A percentile compares a stretch with the other conserved stretches of the same genome.
Conservation (phyloP, 2,329 filamentous ascomycete species). For the Passalora sequoiae region DNA sequence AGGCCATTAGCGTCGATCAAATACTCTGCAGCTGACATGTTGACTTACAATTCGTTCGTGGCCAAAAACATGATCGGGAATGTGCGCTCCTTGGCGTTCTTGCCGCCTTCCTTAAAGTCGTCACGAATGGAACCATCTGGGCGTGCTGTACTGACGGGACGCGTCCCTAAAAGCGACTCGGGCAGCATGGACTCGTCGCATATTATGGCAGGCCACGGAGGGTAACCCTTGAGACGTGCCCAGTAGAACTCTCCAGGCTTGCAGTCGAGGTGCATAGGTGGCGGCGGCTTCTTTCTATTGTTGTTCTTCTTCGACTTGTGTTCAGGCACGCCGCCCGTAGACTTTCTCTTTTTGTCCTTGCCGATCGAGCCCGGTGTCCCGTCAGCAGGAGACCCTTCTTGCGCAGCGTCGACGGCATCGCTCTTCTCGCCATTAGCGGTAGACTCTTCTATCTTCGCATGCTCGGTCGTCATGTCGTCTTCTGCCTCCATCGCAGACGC, state of each 20-base stretch:
- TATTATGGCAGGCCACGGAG: constrained; percentile 89
- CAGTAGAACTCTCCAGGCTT: constrained; percentile 89
- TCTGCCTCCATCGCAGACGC: constrained; percentile 19
- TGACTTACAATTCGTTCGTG: constrained; percentile 93
- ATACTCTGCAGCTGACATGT: background rate
- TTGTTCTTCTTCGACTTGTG: constrained; percentile 74
- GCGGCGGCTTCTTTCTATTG: constrained; percentile 73
- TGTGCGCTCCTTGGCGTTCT: constrained; percentile 75
- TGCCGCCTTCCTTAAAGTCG: constrained; percentile 81
- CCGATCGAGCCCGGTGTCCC: constrained; percentile 24
- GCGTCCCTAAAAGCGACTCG: constrained; percentile 64
- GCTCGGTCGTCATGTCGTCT: constrained; percentile 25
- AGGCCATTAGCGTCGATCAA: background rate
- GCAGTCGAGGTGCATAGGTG: constrained; percentile 63
- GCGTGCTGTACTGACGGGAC: constrained; percentile 78
- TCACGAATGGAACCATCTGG: constrained; percentile 81
- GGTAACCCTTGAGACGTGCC: constrained; percentile 89
- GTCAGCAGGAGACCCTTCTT: constrained; percentile 17
- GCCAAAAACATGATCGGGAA: constrained; percentile 93
- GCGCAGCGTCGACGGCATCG: constrained; percentile 21
- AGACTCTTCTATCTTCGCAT: constrained; percentile 25
- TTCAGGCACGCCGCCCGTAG: constrained; percentile 57
- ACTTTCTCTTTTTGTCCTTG: constrained; percentile 50
- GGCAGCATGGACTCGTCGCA: constrained; percentile 95
- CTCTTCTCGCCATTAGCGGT: constrained; percentile 23